Evolutionary conservation across 768 basidiomycete species (phyloP).

Genomic region (Fomitopsis pulvina): DNA sequence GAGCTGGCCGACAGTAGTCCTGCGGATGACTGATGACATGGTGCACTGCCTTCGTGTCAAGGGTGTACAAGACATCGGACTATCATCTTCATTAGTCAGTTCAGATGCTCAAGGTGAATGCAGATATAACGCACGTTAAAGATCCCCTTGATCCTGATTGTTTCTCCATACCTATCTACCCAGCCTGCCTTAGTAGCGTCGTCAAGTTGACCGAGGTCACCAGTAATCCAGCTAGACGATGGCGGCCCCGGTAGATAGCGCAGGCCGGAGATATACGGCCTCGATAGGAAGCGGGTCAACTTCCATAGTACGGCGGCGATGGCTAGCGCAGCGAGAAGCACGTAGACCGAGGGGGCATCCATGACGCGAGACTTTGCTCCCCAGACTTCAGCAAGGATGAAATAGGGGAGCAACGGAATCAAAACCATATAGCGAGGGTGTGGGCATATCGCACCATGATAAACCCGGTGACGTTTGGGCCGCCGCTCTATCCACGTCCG

Average conservation of each 20-base stretch:
- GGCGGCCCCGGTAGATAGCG: neutral
- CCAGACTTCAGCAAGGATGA: too few species aligned
- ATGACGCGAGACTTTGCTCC: too few species aligned
- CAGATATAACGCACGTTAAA: neutral
- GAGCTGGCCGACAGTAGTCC: constrained; percentile 50
- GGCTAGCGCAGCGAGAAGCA: neutral
- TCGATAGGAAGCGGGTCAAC: neutral
- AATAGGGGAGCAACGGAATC: too few species aligned
- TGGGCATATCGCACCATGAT: too few species aligned
- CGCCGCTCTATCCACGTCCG: too few species aligned
- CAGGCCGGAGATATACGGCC: neutral
- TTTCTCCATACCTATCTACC: neutral
- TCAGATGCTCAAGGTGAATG: neutral
- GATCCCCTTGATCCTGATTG: neutral
- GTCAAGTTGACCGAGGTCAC: neutral
- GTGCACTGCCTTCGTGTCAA: constrained; percentile 55
- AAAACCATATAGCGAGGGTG: too few species aligned
- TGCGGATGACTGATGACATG: constrained; percentile 54
- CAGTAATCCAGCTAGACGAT: neutral
- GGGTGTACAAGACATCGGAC: constrained; percentile 8
- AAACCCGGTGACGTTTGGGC: too few species aligned
- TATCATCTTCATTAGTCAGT: neutral
- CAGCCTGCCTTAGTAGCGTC: neutral
- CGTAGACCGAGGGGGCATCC: too few species aligned
- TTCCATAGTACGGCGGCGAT: neutral